A percentile compares a stretch with the other conserved stretches of the same genome.
Conservation (phyloP, 768 basidiomycete genomes). For the Mycena rosella region DNA sequence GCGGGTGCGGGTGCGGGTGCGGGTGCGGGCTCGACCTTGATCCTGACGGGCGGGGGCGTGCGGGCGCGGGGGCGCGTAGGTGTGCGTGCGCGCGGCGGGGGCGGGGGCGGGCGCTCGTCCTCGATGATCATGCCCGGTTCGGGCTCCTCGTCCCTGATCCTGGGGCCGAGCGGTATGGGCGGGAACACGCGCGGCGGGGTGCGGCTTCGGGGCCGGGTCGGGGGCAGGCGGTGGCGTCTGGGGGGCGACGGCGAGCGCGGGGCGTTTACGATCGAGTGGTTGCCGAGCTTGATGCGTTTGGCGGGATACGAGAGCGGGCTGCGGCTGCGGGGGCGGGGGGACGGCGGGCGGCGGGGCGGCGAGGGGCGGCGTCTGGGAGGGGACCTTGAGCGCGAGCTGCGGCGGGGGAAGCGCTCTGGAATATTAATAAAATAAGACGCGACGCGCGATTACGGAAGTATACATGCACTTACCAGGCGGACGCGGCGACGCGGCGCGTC, state of each 20-base stretch:
- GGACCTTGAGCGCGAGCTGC: slow-evolving; percentile 23
- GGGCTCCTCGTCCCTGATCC: slow-evolving; percentile 7
- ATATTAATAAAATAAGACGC: not conserved
- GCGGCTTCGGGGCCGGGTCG: slow-evolving; percentile 1
- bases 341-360: not conserved
- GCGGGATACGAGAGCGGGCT: slow-evolving; percentile 22
- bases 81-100: not conserved
- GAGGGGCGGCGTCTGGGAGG: slow-evolving; percentile 26
- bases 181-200: not conserved
- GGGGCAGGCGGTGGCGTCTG: slow-evolving; percentile 2
- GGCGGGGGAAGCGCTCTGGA: slow-evolving; percentile 30
- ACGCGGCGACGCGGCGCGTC: slow-evolving; percentile 17
- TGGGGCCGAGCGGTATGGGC: no score
- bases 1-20: not conserved
- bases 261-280: slow-evolving; percentile 11
- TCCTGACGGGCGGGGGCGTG: not conserved
- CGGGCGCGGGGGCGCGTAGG: slow-evolving; percentile 11
- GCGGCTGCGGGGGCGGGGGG: slow-evolving; percentile 28
- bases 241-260: slow-evolving; percentile 17
- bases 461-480: not conserved
- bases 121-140: slow-evolving; percentile 32
- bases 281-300: slow-evolving; percentile 32
- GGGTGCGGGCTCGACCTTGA: slow-evolving; percentile 13
- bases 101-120: slow-evolving; percentile 14
- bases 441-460: not conserved